Conservation (phyloP, 2,329 filamentous ascomycete genomes). For the Hymenoscyphus scutula region DNA sequence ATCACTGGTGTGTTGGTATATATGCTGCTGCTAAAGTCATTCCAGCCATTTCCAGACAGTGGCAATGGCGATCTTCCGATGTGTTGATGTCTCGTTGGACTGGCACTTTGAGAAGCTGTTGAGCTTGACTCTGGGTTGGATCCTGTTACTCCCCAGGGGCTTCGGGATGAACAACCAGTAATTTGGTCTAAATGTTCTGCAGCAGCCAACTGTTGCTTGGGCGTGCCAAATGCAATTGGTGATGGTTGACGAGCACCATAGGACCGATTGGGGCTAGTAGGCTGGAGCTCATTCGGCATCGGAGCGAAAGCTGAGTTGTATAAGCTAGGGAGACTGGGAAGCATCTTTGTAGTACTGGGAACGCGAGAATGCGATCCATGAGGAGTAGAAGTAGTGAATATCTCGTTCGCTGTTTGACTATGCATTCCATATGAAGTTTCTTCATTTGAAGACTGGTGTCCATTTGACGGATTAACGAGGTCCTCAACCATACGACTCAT, state of each 20-base stretch:
- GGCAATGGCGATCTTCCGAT: conserved; percentile 26
- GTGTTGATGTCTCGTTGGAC: conserved; percentile 20
- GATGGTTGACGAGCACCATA: conserved; percentile 33
- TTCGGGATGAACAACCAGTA: conserved; percentile 17
- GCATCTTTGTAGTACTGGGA: conserved; percentile 31
- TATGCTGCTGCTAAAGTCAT: conserved; percentile 48
- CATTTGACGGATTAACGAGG: conserved; percentile 43
- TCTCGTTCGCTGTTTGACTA: conserved; percentile 49
- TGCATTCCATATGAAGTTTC: conserved; percentile 57
- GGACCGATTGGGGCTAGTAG: conserved; percentile 39
- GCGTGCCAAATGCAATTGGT: conserved; percentile 34
- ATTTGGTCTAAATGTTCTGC: conserved; percentile 29
- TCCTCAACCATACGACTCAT: conserved; percentile 59
- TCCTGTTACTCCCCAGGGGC: conserved; percentile 20
- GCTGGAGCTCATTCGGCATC: conserved; percentile 40
- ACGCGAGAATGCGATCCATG: conserved; percentile 37
- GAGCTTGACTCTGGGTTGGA: neutral
- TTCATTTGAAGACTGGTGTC: conserved; percentile 38
- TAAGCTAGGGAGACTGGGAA: conserved; percentile 42
- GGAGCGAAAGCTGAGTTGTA: conserved; percentile 46
- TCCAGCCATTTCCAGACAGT: conserved; percentile 40
- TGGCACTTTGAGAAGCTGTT: neutral
- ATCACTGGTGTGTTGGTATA: conserved; percentile 47
- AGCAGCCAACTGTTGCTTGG: conserved; percentile 25
- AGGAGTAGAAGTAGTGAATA: conserved; percentile 45